These are phyloP conservation scores for Didymella pomorum DNA, from an alignment of 2,329 filamentous ascomycete species.

Conservation along the genomic window DNA sequence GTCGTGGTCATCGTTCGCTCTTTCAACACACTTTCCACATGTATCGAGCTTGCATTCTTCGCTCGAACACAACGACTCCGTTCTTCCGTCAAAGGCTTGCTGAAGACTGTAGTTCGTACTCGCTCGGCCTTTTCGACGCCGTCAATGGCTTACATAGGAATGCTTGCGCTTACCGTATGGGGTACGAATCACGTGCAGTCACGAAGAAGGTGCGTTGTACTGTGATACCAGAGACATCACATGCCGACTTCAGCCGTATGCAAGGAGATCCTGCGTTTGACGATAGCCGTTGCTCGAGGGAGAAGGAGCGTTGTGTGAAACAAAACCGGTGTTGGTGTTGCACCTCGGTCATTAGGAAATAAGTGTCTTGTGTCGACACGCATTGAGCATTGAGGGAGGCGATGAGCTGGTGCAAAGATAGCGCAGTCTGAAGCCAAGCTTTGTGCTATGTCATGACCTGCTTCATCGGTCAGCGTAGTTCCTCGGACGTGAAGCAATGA, in stretches of 20 bases:
- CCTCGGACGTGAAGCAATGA: not conserved
- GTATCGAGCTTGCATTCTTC: constrained; percentile 18
- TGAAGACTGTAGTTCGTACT: constrained; percentile 16
- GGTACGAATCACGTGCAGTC: constrained; percentile 29
- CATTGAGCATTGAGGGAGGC: constrained; percentile 19
- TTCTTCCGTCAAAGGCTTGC: not conserved
- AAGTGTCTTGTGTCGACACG: constrained; percentile 26
- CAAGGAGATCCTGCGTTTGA: constrained; percentile 37
- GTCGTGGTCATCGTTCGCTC: not conserved
- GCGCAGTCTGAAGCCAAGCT: constrained; percentile 14
- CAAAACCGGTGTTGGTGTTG: constrained; percentile 37
- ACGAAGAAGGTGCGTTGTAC: constrained; percentile 25
- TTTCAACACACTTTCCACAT: constrained; percentile 2
- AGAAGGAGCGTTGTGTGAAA: constrained; percentile 32
- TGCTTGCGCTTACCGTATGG: constrained; percentile 22
- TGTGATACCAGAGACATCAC: constrained; percentile 34
- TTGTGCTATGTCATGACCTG: constrained; percentile 19
- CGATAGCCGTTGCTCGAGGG: constrained; percentile 27
- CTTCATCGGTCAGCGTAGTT: constrained; percentile 19
- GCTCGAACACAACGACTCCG: constrained; percentile 7
- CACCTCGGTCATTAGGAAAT: constrained; percentile 38
- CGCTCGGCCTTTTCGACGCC: constrained; percentile 14
- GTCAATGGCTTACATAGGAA: constrained; percentile 44
- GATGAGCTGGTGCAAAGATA: constrained; percentile 15
- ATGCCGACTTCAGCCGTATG: constrained; percentile 32